Percentiles rank a stretch among this genome's conserved stretches.
Evolutionary conservation across 345 rosid genomes (phyloP).

Genomic region (Gossypium longicalyx): DNA sequence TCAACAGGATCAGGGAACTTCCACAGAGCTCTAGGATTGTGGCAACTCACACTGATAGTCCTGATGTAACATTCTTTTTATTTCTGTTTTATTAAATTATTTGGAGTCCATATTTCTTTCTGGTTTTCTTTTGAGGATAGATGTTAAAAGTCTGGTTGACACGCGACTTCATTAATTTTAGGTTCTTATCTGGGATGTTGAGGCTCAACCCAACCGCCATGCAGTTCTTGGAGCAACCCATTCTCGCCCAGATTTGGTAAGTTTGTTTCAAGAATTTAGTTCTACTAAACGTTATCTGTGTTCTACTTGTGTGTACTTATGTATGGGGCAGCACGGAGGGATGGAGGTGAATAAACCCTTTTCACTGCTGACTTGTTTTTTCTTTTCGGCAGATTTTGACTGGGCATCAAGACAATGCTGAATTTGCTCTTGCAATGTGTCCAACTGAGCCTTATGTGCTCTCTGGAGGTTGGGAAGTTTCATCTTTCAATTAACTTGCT

Average conservation of each 20-base stretch:
- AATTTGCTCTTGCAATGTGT: conserved; percentile 99
- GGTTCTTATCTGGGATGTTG: conserved; percentile 99
- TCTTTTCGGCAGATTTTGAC: conserved; percentile 69
- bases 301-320: not conserved
- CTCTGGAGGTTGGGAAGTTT: conserved; percentile 76
- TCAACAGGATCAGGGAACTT: conserved; percentile 97
- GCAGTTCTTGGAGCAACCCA: conserved; percentile 90
- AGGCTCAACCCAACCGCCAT: conserved; percentile 97
- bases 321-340: not conserved
- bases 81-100: not conserved
- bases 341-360: not conserved
- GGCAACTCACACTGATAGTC: conserved; percentile 99
- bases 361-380: not conserved
- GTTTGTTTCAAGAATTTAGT: not conserved
- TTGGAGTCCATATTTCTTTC: not conserved
- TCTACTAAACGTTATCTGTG: not conserved
- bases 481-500: not conserved
- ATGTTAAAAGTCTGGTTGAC: conserved; percentile 1
- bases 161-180: conserved; percentile 25
- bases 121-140: not conserved
- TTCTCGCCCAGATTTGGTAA: conserved; percentile 97
- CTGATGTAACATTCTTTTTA: conserved; percentile 58
- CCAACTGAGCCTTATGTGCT: conserved; percentile 95
- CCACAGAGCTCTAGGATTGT: conserved; percentile 88
- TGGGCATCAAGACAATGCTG: conserved; percentile 99